phyloP scores from a whole-genome alignment of 108 stramenopile species.

The Mediolabrus comicus region DNA sequence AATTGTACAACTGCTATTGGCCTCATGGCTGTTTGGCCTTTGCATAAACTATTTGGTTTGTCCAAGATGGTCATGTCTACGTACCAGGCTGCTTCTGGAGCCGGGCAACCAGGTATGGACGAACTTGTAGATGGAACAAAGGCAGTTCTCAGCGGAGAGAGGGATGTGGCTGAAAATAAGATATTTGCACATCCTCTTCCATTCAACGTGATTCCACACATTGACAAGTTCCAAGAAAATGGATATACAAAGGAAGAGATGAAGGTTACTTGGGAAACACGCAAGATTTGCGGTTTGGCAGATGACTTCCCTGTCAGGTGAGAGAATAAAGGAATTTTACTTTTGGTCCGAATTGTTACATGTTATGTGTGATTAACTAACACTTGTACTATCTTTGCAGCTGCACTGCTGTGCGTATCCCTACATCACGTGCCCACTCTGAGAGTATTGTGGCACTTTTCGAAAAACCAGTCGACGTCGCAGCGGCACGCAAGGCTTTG shows the following conservation, averaged over 20 bases:
- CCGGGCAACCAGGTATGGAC: slow-evolving; percentile 95
- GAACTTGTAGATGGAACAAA: slow-evolving; percentile 89
- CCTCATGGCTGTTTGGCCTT: slow-evolving; percentile 95
- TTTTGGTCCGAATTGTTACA: background rate
- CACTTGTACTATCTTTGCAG: background rate
- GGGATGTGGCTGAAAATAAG: slow-evolving; percentile 64
- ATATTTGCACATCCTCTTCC: slow-evolving; percentile 96
- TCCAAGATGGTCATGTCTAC: slow-evolving; percentile 93
- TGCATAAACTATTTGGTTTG: slow-evolving; percentile 89
- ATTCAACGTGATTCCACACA: slow-evolving; percentile 99
- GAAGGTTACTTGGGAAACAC: slow-evolving; percentile 98
- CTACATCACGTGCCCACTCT: slow-evolving; percentile 96
- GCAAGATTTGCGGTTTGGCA: slow-evolving; percentile 87
- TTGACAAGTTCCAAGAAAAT: slow-evolving; percentile 98
- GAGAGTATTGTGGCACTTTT: slow-evolving; percentile 95
- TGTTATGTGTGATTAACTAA: background rate
- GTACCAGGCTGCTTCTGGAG: slow-evolving; percentile 92
- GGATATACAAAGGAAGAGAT: slow-evolving; percentile 99
- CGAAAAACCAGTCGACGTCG: slow-evolving; percentile 78
- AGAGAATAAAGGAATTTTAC: background rate
- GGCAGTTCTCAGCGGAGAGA: slow-evolving; percentile 70
- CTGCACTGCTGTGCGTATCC: slow-evolving; percentile 97
- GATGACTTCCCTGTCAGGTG: slow-evolving; percentile 80
- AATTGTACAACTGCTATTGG: slow-evolving; percentile 99
- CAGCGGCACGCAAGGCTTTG: slow-evolving; percentile 73